Evolutionary conservation across 78 protist genomes (phyloP), one percentile per base, ranked within the genome.

Genomic region (Dictyostelium citrinum): DNA sequence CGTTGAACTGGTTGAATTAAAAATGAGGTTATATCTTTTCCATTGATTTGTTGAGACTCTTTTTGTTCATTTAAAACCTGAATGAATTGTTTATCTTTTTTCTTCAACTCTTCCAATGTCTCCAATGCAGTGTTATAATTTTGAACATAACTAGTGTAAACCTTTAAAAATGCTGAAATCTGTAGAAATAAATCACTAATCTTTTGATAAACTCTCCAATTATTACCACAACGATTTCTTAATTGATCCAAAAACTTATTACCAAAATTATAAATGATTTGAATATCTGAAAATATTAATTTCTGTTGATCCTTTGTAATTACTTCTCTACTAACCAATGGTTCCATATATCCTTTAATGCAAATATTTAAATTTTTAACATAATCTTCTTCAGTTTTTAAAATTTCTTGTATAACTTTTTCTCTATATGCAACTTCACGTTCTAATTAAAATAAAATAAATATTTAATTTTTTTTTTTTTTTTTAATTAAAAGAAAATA

Each of bases 1-100:
- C 95, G 10, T 61, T 95, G 97, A 29, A 95, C 83, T 8, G 97
- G 97, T 82, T 70, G 82, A 68, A 95, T 95, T 27, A 95, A 27
- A 49, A 95, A 83, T 45, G 72, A 43, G 0, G 83, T 35, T 9
- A 95, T 9, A 12, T 83, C 95, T 35, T 60, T 67, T 22, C 72
- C 68, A 14, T 71, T 51, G 6, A 82, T 37, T 33, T 10, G 55
- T 29, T 90, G 90, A 8, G 43, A 9, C 12, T 58, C 77, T 12
- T 58, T 41, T 27, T 46, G 68, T 35, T 91, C 90, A 5, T 43
- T n/a, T 4, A 82, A 37, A 29, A 78, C 67, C 12, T 17, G n/a
- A 11, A 12, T 68, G 9, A 74, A 41, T 17, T 20, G 10, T 75
- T 91, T 91, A 14, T 81, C 74, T 16, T 80, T 91, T 61, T 91